Base-by-base conservation (phyloP, 441 rosid genomes). In the Aleurites moluccanus region DNA sequence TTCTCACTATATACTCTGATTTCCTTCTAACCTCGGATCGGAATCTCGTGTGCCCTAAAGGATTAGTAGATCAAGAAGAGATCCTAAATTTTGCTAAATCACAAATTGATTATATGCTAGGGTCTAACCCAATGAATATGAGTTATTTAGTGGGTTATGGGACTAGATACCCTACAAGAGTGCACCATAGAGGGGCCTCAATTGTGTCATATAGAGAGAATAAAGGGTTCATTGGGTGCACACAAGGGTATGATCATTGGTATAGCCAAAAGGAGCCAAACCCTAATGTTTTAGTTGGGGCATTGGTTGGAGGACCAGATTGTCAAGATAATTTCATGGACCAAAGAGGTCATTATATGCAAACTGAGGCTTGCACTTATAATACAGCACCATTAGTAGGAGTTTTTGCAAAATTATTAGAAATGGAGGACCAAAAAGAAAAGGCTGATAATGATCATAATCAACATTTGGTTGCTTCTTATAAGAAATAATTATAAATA, bases 281-380 rank as follows among this genome's bases (percentile, higher is more conserved):
- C 83, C 98, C 97, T 0, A 95, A 92, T 83, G 91, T 90, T 74
- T 40, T 95, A 49, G 85, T 86, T 0, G 98, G 99, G 62, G 99
- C 98, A 14, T 73, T 95, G 82, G 98, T 93, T 0, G 99, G 99
- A 52, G 99, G 99, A 61, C 97, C 99, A 0, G 94, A 95, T 64
- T 49, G 66, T 18, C 78, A 33, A 52, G 99, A 95, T 72, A 84
- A 79, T 27, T 93, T 95, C 80, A 50, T 20, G 80, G 98, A 95
- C 59, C 73, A 69, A 64, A 88, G 99, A 66, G 91, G 70, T 62
- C 91, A 91, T 62, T 93, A 82, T 10, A 81, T 90, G 88, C 98
- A 93, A 84, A 91, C 99, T 0, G 99, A 95, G 86, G 99, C 98
- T 47, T 95, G 98, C 87, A 93, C 98, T 11, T 93, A 95, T 21